Base-by-base conservation (phyloP, 1,284 basidiomycete species). In the Ganoderma meredithae region DNA sequence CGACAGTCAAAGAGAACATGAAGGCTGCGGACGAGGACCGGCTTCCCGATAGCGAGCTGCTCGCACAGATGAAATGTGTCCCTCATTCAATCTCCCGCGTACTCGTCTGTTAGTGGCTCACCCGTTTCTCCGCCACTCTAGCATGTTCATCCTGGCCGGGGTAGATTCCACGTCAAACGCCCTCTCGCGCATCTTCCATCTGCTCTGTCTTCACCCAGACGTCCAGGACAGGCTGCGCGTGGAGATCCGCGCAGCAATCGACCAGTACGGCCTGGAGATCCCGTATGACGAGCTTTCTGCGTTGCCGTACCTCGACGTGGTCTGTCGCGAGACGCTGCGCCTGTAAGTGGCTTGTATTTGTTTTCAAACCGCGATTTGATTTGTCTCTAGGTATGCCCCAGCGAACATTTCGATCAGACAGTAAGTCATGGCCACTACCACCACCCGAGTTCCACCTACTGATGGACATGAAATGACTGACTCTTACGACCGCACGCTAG, bases 1-100 rank as follows among this genome's bases (percentile, higher is more conserved):
- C 13, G 55, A 6, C 39, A 75, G 74, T 76, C 12, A 69, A 67
- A 39, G 74, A 68, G 27, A 76, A 79, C 62, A 68, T 71, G 60
- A 49, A 33, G 8, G 69, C 67, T 1, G 43, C 65, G 1, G 71
- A 71, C 15, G 71, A 73, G 41, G 78, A 79, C 58, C 68, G 55
- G 62, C 71, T 77, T 9, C 67, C 73, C 2, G 75, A 78, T 39
- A 67, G 71, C 10, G 75, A 76, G 60, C 25, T 76, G 9, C 49
- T 74, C 8, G 76, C 69, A 6, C 75, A 76, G 62, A 71, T 77
- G 56, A 52, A 63, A 75, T 76, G 44, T 7, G 75, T 66, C 27
- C 1, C 31, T 31, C 13, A 15, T 43, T 59, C 15, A 63, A 43
- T 36, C 9, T 15, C 55, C n/a, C 7, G 39, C 36, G 19, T 27